phyloP scores from a whole-genome alignment of 139 green algal genomes.

The Volvox reticuliferus region DNA sequence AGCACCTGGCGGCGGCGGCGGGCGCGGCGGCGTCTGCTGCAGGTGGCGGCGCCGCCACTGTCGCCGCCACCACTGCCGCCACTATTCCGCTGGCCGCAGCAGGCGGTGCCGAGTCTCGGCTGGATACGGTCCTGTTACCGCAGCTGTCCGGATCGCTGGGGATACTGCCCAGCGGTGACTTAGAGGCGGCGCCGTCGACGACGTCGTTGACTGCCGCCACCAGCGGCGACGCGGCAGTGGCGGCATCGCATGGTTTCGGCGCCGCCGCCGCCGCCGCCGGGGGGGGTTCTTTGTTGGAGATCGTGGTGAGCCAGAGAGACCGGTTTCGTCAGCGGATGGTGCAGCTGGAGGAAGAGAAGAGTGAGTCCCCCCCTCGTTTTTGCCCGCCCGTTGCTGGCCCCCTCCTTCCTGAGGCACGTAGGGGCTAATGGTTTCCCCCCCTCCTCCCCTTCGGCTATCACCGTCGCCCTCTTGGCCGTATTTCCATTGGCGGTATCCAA shows the following conservation, averaged over 20 bases:
- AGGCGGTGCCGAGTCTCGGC: neutral
- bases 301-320: constrained; percentile 66
- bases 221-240: neutral
- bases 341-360: constrained; percentile 63
- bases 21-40: neutral
- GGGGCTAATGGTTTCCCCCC: no score
- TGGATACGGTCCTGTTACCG: neutral
- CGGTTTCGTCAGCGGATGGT: constrained; percentile 58
- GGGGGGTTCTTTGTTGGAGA: constrained; percentile 55
- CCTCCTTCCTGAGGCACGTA: no score
- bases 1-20: constrained; percentile 44
- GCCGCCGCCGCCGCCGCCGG: neutral
- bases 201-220: neutral
- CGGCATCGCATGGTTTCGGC: neutral
- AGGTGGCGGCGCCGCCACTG: neutral
- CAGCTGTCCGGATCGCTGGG: constrained; percentile 15
- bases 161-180: neutral
- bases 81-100: neutral
- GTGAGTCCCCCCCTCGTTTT: constrained; percentile 28
- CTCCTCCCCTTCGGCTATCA: no score
- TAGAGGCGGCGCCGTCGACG: neutral
- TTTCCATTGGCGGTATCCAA: no score
- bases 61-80: neutral
- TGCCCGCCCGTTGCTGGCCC: no score
- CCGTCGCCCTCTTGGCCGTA: no score